Evolutionary conservation across 108 stramenopile genomes (phyloP).

Genomic region (Conticribra weissflogii): DNA sequence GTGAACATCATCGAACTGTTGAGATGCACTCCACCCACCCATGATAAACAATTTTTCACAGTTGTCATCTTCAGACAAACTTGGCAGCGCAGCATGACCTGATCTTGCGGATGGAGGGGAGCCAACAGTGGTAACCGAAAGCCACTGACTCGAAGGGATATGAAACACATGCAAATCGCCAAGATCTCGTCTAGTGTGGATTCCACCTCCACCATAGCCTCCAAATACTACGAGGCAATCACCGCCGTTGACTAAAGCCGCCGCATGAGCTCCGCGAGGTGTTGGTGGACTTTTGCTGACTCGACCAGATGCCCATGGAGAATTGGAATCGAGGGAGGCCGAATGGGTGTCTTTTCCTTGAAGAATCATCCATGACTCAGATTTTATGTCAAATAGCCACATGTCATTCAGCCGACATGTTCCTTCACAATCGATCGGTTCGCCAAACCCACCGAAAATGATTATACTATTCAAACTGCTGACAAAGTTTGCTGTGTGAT

Average conservation of each 20-base stretch:
- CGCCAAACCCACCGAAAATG: slow-evolving; percentile 74
- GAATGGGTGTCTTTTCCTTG: not conserved
- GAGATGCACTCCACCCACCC: slow-evolving; percentile 81
- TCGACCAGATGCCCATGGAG: slow-evolving; percentile 40
- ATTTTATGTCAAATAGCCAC: slow-evolving; percentile 68
- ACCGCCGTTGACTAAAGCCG: slow-evolving; percentile 38
- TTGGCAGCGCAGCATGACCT: slow-evolving; percentile 47
- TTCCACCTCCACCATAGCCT: slow-evolving; percentile 76
- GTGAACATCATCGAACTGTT: slow-evolving; percentile 77
- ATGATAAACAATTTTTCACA: slow-evolving; percentile 67
- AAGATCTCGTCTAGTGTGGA: slow-evolving; percentile 73
- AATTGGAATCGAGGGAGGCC: not conserved
- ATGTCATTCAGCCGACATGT: slow-evolving; percentile 67
- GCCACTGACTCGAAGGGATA: slow-evolving; percentile 57
- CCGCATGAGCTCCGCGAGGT: slow-evolving; percentile 74
- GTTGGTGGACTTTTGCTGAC: slow-evolving; percentile 4
- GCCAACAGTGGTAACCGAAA: slow-evolving; percentile 45
- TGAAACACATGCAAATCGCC: slow-evolving; percentile 66
- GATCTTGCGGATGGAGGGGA: slow-evolving; percentile 63
- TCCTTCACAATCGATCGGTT: slow-evolving; percentile 16
- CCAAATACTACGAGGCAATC: slow-evolving; percentile 65
- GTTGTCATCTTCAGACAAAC: slow-evolving; percentile 42
- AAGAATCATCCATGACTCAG: slow-evolving; percentile 40
- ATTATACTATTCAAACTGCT: slow-evolving; percentile 43
- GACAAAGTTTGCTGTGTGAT: slow-evolving; percentile 63